Percentiles rank a stretch among this genome's conserved stretches.
These are phyloP conservation scores for Populus hybrid DNA, from an alignment of 441 rosid genomes.

Conservation along the genomic window DNA sequence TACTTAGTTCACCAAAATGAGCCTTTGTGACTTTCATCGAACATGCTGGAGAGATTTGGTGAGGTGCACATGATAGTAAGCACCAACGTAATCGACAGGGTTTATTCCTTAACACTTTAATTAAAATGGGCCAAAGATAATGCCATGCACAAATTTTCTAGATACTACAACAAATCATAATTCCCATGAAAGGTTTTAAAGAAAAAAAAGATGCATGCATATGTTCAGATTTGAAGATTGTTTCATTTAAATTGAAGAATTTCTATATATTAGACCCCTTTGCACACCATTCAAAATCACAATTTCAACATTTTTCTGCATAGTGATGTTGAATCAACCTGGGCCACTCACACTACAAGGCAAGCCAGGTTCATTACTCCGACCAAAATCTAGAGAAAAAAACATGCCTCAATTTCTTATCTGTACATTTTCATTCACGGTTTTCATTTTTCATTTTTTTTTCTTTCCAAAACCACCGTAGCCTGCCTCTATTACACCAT, in stretches of 20 bases:
- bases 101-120: constrained; percentile 21
- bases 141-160: not conserved
- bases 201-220: not conserved
- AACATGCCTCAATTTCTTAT: not conserved
- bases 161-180: not conserved
- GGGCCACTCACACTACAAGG: not conserved
- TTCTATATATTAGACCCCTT: not conserved
- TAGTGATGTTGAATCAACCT: not conserved
- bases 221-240: not conserved
- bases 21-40: constrained; percentile 20
- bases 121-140: not conserved
- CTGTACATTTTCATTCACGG: not conserved
- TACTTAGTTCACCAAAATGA: constrained; percentile 31
- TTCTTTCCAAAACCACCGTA: not conserved
- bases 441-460: not conserved
- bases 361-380: not conserved
- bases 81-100: constrained; percentile 7
- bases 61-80: not conserved
- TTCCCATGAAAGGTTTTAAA: not conserved
- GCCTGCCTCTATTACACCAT: not conserved
- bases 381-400: not conserved
- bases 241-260: not conserved
- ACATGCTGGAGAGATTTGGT: constrained; percentile 5
- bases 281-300: not conserved
- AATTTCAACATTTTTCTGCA: not conserved